Evolutionary conservation across 805 yeast genomes (phyloP), one percentile per base, ranked within the genome.

Genomic region (Yarrowia alimentaria): DNA sequence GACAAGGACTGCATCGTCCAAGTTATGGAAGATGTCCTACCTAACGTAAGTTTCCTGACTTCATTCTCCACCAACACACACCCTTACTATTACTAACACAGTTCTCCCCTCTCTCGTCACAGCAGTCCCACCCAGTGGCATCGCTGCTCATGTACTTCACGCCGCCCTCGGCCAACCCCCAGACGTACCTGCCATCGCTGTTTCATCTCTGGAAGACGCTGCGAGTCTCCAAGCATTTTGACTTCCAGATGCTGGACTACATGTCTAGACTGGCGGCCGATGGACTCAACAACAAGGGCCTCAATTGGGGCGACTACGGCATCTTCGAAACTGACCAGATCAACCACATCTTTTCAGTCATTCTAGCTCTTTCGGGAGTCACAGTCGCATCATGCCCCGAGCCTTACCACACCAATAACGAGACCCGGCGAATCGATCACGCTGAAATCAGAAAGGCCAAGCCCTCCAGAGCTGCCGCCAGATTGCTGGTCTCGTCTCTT

Each of bases 191-290:
- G 21, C 81, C 90, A 0, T 67, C 86, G 2, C 61, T 87, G 6
- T 85, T 86, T 57, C 80, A 85, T 54, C 66, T 85, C 34, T 88
- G 96, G 95, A 62, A 76, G 71, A 80, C 54, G 65, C 79, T 32
- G 66, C 75, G 57, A 66, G 72, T 53, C 64, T 72, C 57, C 61
- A 73, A 30, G 71, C 77, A 13, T 67, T 62, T 79, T 25, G 95
- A 86, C 57, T 71, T 81, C 7, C 83, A 80, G 57, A 58, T 86
- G 52, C 72, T 87, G 9, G 79, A 82, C 12, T 68, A 85, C 13
- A 64, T 87, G 53, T 85, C 91, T 5, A 73, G 78, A 20, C 67
- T 83, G 7, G 73, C 86, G 12, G 55, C 64, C 8, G 67, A 63
- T 14, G 51, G 73, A 3, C 47, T 59, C 1, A 60, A 68, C 19